A percentile compares a stretch with the other conserved stretches of the same genome.
Conservation (phyloP, 108 stramenopile genomes). For the Schizochytrium sp. region DNA sequence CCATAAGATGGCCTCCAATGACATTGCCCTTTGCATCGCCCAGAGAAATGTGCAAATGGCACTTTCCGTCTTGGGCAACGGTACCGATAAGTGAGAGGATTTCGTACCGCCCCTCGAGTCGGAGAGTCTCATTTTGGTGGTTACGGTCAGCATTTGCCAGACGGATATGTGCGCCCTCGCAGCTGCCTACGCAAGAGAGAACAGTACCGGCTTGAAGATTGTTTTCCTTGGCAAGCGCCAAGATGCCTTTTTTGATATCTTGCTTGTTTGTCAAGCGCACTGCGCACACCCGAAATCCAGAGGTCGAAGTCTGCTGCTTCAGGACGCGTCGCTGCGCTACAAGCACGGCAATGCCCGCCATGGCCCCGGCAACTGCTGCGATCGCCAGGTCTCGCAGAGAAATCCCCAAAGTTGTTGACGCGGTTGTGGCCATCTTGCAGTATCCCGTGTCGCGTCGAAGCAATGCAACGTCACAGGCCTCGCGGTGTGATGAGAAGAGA, state of each 20-base stretch:
- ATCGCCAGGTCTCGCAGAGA: too few relatives aligned
- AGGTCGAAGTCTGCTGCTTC: neutral
- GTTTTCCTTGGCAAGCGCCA: neutral
- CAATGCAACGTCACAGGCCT: too few relatives aligned
- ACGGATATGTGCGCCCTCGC: neutral
- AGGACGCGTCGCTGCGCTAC: neutral
- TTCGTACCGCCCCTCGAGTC: neutral
- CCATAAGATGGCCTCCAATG: neutral
- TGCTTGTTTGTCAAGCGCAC: neutral
- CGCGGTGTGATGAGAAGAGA: too few relatives aligned
- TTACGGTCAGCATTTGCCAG: neutral
- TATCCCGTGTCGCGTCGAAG: too few relatives aligned
- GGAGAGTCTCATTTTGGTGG: neutral
- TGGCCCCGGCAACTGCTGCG: neutral
- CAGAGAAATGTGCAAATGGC: neutral
- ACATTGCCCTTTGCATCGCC: constrained; percentile 2
- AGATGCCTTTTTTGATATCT: neutral
- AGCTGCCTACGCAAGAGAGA: neutral
- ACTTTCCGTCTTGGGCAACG: neutral
- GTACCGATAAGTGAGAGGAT: neutral
- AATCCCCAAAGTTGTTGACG: too few relatives aligned
- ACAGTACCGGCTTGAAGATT: neutral
- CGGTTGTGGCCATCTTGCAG: too few relatives aligned
- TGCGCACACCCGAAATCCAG: neutral
- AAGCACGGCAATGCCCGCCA: neutral